These are phyloP conservation scores for Penicillium steckii DNA, from an alignment of 495 filamentous ascomycete genomes.

Conservation along the genomic window DNA sequence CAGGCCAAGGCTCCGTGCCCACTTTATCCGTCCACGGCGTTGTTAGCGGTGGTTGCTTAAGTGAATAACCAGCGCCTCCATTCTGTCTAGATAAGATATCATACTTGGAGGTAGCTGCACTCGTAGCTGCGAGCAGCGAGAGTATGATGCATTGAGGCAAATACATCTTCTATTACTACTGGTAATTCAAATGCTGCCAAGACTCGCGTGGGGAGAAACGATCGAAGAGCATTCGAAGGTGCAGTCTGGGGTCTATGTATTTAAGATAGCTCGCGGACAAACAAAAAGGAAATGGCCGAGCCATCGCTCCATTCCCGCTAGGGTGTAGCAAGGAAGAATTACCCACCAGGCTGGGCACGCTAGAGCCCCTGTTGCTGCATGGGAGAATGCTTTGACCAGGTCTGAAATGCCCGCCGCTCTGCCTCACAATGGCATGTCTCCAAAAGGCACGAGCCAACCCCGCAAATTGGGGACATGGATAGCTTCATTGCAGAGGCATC, in stretches of 20 bases:
- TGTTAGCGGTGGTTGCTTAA: conserved; percentile 47
- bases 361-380: conserved; percentile 7
- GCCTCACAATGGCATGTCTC: conserved; percentile 5
- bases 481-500: neutral
- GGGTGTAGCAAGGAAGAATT: neutral
- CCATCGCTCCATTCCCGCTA: conserved; percentile 4
- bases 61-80: conserved; percentile 22
- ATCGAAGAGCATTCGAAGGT: neutral
- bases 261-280: neutral
- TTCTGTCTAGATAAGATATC: conserved; percentile 7
- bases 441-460: conserved; percentile 11
- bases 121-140: conserved; percentile 14
- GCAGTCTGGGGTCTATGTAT: too few relatives aligned
- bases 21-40: conserved; percentile 63
- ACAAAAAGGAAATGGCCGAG: conserved; percentile 1
- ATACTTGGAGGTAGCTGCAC: conserved; percentile 14
- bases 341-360: conserved; percentile 2
- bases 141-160: conserved; percentile 9
- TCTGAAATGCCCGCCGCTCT: conserved; percentile 10
- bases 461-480: neutral
- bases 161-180: conserved; percentile 12
- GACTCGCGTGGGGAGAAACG: neutral
- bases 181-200: neutral
- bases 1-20: conserved; percentile 62
- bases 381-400: conserved; percentile 3